Base-by-base conservation (phyloP, 129 eudicot genomes). In the Pulicaria dysenterica region DNA sequence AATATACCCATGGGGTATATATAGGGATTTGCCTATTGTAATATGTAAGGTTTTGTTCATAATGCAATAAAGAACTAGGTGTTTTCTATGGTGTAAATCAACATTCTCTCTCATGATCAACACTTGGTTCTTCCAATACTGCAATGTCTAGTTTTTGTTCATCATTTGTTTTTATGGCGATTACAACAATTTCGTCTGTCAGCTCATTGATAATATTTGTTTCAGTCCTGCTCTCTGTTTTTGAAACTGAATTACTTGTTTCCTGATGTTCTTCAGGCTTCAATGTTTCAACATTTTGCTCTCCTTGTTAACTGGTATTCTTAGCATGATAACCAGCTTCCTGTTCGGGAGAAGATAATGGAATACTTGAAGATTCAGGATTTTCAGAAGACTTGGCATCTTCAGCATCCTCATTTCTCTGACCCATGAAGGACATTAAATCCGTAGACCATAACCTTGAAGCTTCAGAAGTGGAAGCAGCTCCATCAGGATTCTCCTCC, bases 371-470 rank as follows among this genome's bases (percentile, higher is more conserved):
- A 39, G 83, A 67, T 31, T 75, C 85, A 60, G 86, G 16, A 46
- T 62, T 53, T 49, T 66, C 80, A 44, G 1, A 11, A 39, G 93
- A 59, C 72, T 83, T 83, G 3, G 86, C 76, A 54, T 78, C 84
- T 39, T 89, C n/a, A n/a, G n/a, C 90, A 47, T 87, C 90, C 46
- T 56, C 98, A 34, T 56, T 81, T 84, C 80, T 84, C 45, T 83
- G 84, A 42, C 96, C 97, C 77, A 84, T 81, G 69, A 90, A 84
- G 36, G 86, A n/a, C n/a, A n/a, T n/a, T n/a, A n/a, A n/a, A n/a
- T n/a, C n/a, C n/a, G n/a, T n/a, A n/a, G n/a, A n/a, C n/a, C n/a
- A n/a, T n/a, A n/a, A n/a, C n/a, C n/a, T n/a, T n/a, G n/a, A n/a
- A n/a, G n/a, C n/a, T n/a, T n/a, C n/a, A n/a, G n/a, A n/a, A n/a